Base-by-base conservation (phyloP, 2,329 filamentous ascomycete species). In the Fusarium nematophilum region DNA sequence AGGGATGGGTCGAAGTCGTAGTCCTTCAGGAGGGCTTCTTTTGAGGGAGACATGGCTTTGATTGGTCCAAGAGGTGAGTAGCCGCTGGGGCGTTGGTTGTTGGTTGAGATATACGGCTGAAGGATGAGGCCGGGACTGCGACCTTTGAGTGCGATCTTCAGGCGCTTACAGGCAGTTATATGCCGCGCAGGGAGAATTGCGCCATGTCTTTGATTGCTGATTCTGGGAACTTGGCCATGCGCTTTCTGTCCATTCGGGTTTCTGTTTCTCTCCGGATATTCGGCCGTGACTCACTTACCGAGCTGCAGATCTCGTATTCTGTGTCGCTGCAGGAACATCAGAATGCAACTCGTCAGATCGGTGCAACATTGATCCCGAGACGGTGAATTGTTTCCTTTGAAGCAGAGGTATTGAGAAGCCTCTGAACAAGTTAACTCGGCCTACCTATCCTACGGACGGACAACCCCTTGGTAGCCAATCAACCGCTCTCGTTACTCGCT, bases 21-120 rank as follows among this genome's bases (percentile, higher is more conserved):
- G 17, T 72, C 33, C 21, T 72, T 66, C 10, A 74, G n/a, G 3
- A 76, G 58, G 9, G 56, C 65, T 52, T 70, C 67, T 2, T 60
- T 27, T 0, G 72, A 56, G 15, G 60, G 47, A 0, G 58, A 14
- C 69, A 72, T 71, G 23, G 0, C n/a, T 49, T 3, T 14, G 10
- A 53, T 53, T 58, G 50, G 42, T 39, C 23, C n/a, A n/a, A n/a
- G n/a, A 3, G 3, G 9, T 15, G 14, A 33, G 10, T 38, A 55
- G 7, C 49, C 59, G 48, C 44, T 17, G 25, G 29, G n/a, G n/a
- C 38, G 17, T 39, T 37, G 34, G 37, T 30, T 63, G 59, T 62
- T 51, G 49, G 47, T 58, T 42, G 34, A 11, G n/a, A 3, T 50
- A 27, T 39, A 42, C 10, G 26, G n/a, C 29, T 48, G 14, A 11